phyloP scores from a whole-genome alignment of 2,329 filamentous ascomycete species.

The Aspergillus ustus region DNA sequence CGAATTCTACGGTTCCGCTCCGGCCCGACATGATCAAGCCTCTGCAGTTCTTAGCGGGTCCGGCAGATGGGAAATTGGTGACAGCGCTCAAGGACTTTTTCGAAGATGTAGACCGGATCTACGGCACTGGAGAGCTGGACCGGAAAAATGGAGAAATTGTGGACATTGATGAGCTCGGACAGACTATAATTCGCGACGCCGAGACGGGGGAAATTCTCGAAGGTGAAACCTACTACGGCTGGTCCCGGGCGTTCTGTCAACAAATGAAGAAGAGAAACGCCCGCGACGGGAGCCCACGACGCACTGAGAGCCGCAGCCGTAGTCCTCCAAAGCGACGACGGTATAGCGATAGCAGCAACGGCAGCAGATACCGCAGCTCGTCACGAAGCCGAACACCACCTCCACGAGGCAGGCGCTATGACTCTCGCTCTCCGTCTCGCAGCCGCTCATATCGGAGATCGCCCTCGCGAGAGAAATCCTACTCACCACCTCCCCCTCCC shows the following conservation, averaged over 20 bases:
- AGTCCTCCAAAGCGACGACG: constrained; percentile 49
- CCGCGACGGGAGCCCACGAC: constrained; percentile 39
- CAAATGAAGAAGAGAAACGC: constrained; percentile 68
- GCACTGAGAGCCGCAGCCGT: constrained; percentile 50
- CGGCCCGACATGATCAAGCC: constrained; percentile 72
- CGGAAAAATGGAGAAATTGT: constrained; percentile 55
- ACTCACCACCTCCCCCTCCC: constrained; percentile 35
- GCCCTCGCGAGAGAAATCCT: constrained; percentile 28
- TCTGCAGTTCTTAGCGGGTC: constrained; percentile 70
- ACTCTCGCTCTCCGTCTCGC: constrained; percentile 36
- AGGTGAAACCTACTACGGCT: constrained; percentile 83
- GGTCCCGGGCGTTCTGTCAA: constrained; percentile 79
- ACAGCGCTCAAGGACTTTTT: constrained; percentile 73
- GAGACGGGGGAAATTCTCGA: constrained; percentile 67
- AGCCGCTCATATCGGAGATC: constrained; percentile 29
- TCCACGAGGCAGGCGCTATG: constrained; percentile 25
- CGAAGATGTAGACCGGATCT: constrained; percentile 71
- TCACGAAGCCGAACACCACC: constrained; percentile 38
- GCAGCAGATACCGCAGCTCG: constrained; percentile 35
- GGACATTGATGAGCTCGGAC: constrained; percentile 78
- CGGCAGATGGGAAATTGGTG: constrained; percentile 68
- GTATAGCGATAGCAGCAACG: constrained; percentile 44
- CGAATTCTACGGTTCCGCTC: constrained; percentile 76
- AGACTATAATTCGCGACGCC: constrained; percentile 68
- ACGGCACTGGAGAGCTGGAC: constrained; percentile 55